Base-by-base conservation (phyloP, 441 rosid species). In the Croton laevigatus region DNA sequence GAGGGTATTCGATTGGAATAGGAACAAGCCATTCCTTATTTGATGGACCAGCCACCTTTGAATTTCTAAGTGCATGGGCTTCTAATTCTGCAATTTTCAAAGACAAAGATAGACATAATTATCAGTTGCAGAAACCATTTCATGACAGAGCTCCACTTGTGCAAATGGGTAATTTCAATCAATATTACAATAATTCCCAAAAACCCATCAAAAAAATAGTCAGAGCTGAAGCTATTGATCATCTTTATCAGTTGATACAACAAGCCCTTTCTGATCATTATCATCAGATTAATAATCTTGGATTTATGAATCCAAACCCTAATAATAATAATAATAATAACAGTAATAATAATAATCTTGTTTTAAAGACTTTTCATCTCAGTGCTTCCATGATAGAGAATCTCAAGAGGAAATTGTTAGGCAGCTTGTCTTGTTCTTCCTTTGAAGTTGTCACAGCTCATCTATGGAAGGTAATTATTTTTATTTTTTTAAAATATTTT, bases 371-470 rank as follows among this genome's bases (percentile, higher is more conserved):
- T 5, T 89, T 81, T 59, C 85, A 84, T 63, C 74, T 86, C 34
- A 70, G 57, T 36, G 83, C 77, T 53, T 79, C 83, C 73, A 67
- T 73, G 60, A 72, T 88, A 8, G 83, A 89, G 13, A 84, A 70
- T 61, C 69, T 85, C 73, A 85, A 81, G 82, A 81, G 65, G 76
- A 83, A 75, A 75, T 66, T 71, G 17, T 7, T 54, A 6, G 78
- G 74, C 66, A 74, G 79, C 65, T 75, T 84, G 63, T 73, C 70
- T 0, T 84, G 82, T 62, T 80, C 95, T 60, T 76, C 91, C 64
- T 89, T 87, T 73, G 95, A 89, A 72, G 73, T 71, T 70, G 79
- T 89, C 66, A 78, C 89, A 49, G 86, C 87, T 80, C 92, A 86
- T 72, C 76, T 87, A 38, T 89, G 92, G 90, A 89, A 86, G 89